Conservation (phyloP, 2,329 filamentous ascomycete genomes). For the Botrytis squamosa region DNA sequence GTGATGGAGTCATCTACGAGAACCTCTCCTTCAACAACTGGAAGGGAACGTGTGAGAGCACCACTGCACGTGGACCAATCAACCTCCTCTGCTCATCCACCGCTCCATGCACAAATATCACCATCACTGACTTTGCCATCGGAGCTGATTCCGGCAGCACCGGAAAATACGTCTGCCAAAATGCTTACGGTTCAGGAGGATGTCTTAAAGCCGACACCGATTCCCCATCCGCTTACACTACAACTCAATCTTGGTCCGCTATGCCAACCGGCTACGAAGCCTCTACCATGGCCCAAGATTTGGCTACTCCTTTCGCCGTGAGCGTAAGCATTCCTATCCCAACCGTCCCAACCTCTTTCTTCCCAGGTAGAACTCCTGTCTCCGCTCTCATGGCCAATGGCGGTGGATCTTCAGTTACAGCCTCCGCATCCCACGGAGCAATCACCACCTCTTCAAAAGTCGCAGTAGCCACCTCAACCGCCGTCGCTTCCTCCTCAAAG, state of each 20-base stretch:
- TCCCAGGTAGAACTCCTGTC: conserved; percentile 29
- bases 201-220: conserved; percentile 38
- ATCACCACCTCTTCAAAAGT: not conserved
- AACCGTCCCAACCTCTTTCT: conserved; percentile 33
- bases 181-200: conserved; percentile 48
- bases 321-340: conserved; percentile 32
- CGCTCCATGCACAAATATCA: conserved; percentile 53
- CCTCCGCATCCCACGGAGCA: not conserved
- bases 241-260: conserved; percentile 22
- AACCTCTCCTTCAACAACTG: conserved; percentile 56
- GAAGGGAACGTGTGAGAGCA: conserved; percentile 53
- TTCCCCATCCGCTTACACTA: conserved; percentile 17
- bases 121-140: conserved; percentile 51
- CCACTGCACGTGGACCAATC: conserved; percentile 51
- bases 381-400: conserved; percentile 13
- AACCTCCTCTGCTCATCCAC: conserved; percentile 51
- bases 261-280: conserved; percentile 23
- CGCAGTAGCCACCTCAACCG: not conserved
- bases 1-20: conserved; percentile 51
- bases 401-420: not conserved
- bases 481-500: not conserved
- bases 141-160: conserved; percentile 49
- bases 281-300: conserved; percentile 27
- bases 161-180: conserved; percentile 48
- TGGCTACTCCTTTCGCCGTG: conserved; percentile 27